Percentiles rank a stretch among this genome's conserved stretches.
These are phyloP conservation scores for Salix udensis DNA, from an alignment of 345 rosid genomes.

Conservation along the genomic window DNA sequence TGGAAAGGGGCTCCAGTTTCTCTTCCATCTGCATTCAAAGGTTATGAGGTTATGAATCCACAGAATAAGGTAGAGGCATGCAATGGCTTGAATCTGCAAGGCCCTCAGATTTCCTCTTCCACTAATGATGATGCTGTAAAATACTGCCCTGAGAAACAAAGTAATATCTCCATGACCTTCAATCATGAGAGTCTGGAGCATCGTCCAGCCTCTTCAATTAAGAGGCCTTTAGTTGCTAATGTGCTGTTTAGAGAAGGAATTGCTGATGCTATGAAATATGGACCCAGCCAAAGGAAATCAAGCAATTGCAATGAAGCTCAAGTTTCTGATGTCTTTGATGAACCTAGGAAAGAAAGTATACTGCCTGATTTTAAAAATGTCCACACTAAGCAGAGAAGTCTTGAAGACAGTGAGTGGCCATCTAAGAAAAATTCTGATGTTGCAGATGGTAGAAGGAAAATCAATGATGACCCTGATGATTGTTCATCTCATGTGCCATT, in stretches of 20 bases:
- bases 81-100: constrained; percentile 33
- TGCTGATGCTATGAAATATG: constrained; percentile 20
- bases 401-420: constrained; percentile 21
- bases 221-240: constrained; percentile 16
- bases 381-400: constrained; percentile 22
- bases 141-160: constrained; percentile 21
- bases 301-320: constrained; percentile 17
- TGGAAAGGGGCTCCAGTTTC: constrained; percentile 48
- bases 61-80: constrained; percentile 34
- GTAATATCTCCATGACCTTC: constrained; percentile 15
- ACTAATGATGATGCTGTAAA: constrained; percentile 22
- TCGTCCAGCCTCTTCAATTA: constrained; percentile 18
- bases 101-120: constrained; percentile 22
- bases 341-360: constrained; percentile 15
- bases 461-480: constrained; percentile 27
- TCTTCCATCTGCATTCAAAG: constrained; percentile 30
- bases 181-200: constrained; percentile 12
- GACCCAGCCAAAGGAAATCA: constrained; percentile 12
- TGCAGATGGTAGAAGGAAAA: constrained; percentile 27
- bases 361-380: constrained; percentile 22
- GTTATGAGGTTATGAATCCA: constrained; percentile 22
- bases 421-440: constrained; percentile 19
- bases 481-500: constrained; percentile 39
- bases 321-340: constrained; percentile 21
- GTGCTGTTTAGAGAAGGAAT: constrained; percentile 18